phyloP scores from a whole-genome alignment of 2,329 filamentous ascomycete genomes.

The Stagonosporopsis rhizophila region DNA sequence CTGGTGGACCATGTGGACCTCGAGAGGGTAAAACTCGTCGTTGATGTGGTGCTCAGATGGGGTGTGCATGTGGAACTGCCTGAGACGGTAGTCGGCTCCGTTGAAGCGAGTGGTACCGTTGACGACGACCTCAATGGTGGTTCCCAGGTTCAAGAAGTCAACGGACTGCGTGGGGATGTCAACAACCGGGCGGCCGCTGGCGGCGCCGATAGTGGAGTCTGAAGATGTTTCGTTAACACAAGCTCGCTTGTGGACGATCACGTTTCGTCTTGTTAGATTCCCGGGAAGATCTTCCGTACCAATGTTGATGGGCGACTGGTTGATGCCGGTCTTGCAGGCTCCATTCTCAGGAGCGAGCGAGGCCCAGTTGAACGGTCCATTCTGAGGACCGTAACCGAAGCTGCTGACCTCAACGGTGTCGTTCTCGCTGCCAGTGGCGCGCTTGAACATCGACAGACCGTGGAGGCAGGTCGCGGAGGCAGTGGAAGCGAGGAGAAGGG shows the following conservation, averaged over 20 bases:
- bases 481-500: slow-evolving; percentile 42
- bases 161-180: slow-evolving; percentile 53
- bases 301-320: slow-evolving; percentile 66
- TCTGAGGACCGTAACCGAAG: slow-evolving; percentile 53
- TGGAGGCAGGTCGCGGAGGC: slow-evolving; percentile 52
- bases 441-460: slow-evolving; percentile 51
- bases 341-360: slow-evolving; percentile 54
- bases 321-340: slow-evolving; percentile 57
- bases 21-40: slow-evolving; percentile 56
- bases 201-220: slow-evolving; percentile 44
- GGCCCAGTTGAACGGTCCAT: slow-evolving; percentile 63
- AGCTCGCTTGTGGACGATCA: slow-evolving; percentile 8
- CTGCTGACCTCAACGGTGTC: slow-evolving; percentile 38
- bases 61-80: slow-evolving; percentile 68
- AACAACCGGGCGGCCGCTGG: slow-evolving; percentile 38
- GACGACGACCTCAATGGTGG: slow-evolving; percentile 64
- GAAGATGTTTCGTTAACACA: slow-evolving; percentile 18
- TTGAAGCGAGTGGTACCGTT: slow-evolving; percentile 57
- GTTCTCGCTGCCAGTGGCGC: slow-evolving; percentile 20
- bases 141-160: slow-evolving; percentile 65
- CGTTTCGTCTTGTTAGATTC: slow-evolving; percentile 3
- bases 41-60: slow-evolving; percentile 65
- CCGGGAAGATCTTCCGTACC: slow-evolving; percentile 32
- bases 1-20: slow-evolving; percentile 67
- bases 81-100: slow-evolving; percentile 53